Conservation (phyloP, 768 basidiomycete genomes). For the Phanerochaete carnosa region DNA sequence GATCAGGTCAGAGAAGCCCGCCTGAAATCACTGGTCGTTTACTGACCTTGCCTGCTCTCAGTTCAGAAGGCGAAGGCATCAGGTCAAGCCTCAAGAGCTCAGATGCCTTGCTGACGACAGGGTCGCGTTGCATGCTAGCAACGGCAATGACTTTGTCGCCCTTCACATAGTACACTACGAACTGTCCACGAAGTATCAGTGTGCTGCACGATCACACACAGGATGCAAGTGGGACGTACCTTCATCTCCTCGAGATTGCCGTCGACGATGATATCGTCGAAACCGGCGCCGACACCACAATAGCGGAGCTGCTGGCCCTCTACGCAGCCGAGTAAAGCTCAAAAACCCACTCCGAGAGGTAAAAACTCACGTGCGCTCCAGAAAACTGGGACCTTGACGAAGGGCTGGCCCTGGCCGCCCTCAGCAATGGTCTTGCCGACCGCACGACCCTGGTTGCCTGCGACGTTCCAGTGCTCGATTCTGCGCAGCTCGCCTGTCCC, state of each 20-base stretch:
- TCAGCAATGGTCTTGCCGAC: constrained; percentile 74
- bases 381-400: constrained; percentile 79
- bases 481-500: constrained; percentile 48
- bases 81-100: constrained; percentile 74
- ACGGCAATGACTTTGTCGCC: constrained; percentile 63
- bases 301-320: constrained; percentile 88
- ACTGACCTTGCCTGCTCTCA: constrained; percentile 70
- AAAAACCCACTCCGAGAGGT: neutral
- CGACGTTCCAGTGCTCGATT: constrained; percentile 95
- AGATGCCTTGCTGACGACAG: constrained; percentile 72
- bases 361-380: constrained; percentile 73
- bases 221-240: constrained; percentile 36
- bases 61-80: constrained; percentile 76
- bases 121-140: constrained; percentile 80
- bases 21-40: neutral
- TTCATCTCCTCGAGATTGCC: constrained; percentile 77
- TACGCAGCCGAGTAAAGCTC: constrained; percentile 22
- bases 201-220: neutral
- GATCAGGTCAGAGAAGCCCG: neutral
- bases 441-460: constrained; percentile 81
- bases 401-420: constrained; percentile 53
- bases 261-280: constrained; percentile 75
- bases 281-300: constrained; percentile 67
- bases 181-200: constrained; percentile 36
- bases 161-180: constrained; percentile 78